phyloP scores from a whole-genome alignment of 73 alveolate genomes.

The Tetrahymena elliotti region DNA sequence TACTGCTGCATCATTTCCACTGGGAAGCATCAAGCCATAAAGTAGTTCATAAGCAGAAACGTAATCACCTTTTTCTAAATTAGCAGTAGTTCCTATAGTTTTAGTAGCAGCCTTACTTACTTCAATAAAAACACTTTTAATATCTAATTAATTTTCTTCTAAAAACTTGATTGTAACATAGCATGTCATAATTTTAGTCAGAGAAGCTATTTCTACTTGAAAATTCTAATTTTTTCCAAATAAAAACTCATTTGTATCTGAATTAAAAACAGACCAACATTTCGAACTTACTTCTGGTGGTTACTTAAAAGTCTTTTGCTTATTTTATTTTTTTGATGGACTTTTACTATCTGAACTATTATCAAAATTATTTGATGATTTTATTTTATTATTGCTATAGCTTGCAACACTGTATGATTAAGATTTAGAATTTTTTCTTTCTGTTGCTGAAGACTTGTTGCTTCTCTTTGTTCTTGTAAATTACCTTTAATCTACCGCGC shows the following conservation, averaged over 20 bases:
- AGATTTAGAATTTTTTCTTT: background rate
- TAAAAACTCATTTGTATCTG: background rate
- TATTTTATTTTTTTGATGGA: background rate
- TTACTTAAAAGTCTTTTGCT: background rate
- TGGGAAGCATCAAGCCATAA: slow-evolving; percentile 57
- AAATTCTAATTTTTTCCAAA: background rate
- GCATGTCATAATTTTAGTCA: slow-evolving; percentile 40
- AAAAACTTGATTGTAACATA: slow-evolving; percentile 14
- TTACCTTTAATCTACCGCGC: background rate
- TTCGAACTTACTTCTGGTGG: background rate
- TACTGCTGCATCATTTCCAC: slow-evolving; percentile 62
- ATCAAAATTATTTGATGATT: background rate
- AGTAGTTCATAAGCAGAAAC: slow-evolving; percentile 36
- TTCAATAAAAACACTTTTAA: slow-evolving; percentile 3
- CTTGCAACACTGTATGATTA: background rate
- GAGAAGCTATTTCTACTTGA: slow-evolving; percentile 17
- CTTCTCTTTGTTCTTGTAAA: background rate
- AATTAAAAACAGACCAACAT: background rate
- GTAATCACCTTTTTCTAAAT: slow-evolving; percentile 33
- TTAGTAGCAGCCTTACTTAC: slow-evolving; percentile 38
- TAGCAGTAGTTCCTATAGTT: slow-evolving; percentile 51
- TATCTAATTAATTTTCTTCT: slow-evolving; percentile 15
- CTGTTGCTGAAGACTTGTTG: background rate
- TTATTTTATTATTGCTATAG: background rate
- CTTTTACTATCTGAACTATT: background rate